These are phyloP conservation scores for Penicillium bialowiezense DNA, from an alignment of 495 filamentous ascomycete genomes.

Conservation along the genomic window DNA sequence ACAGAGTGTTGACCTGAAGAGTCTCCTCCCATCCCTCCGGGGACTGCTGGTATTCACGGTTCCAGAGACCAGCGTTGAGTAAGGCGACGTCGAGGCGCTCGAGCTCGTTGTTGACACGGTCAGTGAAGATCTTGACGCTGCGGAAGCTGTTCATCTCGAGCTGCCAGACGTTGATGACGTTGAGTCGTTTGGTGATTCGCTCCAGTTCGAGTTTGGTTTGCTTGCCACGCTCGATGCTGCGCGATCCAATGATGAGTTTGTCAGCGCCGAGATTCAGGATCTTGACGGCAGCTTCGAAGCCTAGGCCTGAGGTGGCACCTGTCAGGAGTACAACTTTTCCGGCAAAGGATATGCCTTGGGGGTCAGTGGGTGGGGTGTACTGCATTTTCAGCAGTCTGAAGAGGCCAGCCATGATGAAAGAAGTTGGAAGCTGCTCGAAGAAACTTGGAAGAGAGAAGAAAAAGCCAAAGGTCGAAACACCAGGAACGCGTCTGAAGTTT, in stretches of 20 bases:
- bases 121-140: conserved; percentile 47
- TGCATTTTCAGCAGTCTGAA: conserved; percentile 39
- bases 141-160: conserved; percentile 54
- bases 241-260: conserved; percentile 41
- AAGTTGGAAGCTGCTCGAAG: no score
- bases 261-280: conserved; percentile 43
- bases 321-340: conserved; percentile 56
- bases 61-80: conserved; percentile 46
- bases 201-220: conserved; percentile 46
- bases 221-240: conserved; percentile 44
- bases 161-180: conserved; percentile 48
- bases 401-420: conserved; percentile 33
- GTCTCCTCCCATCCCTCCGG: conserved; percentile 53
- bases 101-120: conserved; percentile 35
- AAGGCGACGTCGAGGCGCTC: conserved; percentile 39
- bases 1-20: conserved; percentile 59
- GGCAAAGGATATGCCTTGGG: conserved; percentile 34
- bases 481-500: no score
- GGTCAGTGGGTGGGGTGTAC: conserved; percentile 36
- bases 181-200: conserved; percentile 34
- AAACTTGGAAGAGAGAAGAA: background rate
- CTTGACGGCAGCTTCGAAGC: conserved; percentile 47
- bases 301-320: conserved; percentile 51
- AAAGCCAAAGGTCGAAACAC: no score
- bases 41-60: conserved; percentile 30